Evolutionary conservation across 2,329 filamentous ascomycete genomes (phyloP).

Genomic region (Claviceps purpurea): DNA sequence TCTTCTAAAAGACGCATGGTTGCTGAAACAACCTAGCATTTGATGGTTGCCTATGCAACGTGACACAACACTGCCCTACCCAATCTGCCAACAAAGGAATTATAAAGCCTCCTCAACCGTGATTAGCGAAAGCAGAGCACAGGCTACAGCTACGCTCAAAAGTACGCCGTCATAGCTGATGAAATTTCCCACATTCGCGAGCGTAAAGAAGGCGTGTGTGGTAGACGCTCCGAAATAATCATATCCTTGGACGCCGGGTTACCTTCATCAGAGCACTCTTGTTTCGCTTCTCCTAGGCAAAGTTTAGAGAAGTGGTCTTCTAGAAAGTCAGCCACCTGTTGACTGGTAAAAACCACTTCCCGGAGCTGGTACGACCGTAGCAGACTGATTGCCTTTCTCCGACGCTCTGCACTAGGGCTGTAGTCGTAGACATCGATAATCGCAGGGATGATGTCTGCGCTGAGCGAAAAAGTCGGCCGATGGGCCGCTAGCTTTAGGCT

Average conservation of each 20-base stretch:
- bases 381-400: not conserved
- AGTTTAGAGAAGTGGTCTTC: constrained; percentile 1
- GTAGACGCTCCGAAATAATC: not conserved
- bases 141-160: not conserved
- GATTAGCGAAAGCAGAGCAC: not conserved
- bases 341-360: constrained; percentile 2
- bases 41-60: not conserved
- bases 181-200: constrained; percentile 1
- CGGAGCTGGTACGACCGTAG: constrained; percentile 1
- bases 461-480: constrained; percentile 1
- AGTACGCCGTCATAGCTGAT: not conserved
- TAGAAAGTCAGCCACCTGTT: constrained; percentile 3
- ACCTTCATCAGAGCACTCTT: not conserved
- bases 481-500: not conserved
- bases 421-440: constrained; percentile 2
- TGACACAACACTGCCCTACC: too few relatives aligned
- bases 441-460: constrained; percentile 2
- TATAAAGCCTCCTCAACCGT: too few relatives aligned
- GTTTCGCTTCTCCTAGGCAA: not conserved
- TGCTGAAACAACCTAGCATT: not conserved
- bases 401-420: not conserved
- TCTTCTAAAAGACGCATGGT: not conserved
- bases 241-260: not conserved
- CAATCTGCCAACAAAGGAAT: too few relatives aligned
- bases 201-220: not conserved